Conservation (phyloP, 1,139 yeast genomes). For the Yamadazyma membranifaciens region DNA sequence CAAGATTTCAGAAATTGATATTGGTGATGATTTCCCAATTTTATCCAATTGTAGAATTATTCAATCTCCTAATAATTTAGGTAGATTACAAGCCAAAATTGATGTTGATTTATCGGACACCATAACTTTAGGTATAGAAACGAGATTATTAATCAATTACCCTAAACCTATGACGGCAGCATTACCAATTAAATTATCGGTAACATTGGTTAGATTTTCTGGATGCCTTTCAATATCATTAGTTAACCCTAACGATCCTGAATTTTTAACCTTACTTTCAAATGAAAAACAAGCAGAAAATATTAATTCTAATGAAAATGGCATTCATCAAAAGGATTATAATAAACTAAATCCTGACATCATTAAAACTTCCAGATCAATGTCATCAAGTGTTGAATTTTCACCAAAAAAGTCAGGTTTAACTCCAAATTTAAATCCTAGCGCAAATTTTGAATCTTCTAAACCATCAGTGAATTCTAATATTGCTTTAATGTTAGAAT, state of each 20-base stretch:
- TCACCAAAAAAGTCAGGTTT: constrained; percentile 1
- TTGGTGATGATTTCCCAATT: constrained; percentile 95
- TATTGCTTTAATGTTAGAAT: constrained; percentile 81
- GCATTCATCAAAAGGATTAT: not conserved
- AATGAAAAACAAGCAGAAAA: not conserved
- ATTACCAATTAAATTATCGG: constrained; percentile 77
- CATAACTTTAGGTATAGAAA: constrained; percentile 84
- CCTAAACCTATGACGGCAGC: constrained; percentile 86
- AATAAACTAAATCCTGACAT: not conserved
- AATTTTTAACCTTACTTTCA: constrained; percentile 15
- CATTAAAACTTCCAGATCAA: constrained; percentile 3
- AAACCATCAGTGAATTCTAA: constrained; percentile 26
- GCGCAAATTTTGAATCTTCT: constrained; percentile 53
- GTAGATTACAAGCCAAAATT: constrained; percentile 81
- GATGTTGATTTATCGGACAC: constrained; percentile 93
- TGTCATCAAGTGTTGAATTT: constrained; percentile 1
- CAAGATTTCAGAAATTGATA: constrained; percentile 80
- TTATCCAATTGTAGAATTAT: constrained; percentile 88
- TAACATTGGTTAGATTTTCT: constrained; percentile 88
- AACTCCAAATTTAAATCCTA: constrained; percentile 20
- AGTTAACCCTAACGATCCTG: constrained; percentile 49
- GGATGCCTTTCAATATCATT: constrained; percentile 86
- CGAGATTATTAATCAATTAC: constrained; percentile 74
- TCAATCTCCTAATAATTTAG: constrained; percentile 48
- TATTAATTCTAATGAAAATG: not conserved